Base-by-base conservation (phyloP, 306 rosid species). In the Carpinus viminea region DNA sequence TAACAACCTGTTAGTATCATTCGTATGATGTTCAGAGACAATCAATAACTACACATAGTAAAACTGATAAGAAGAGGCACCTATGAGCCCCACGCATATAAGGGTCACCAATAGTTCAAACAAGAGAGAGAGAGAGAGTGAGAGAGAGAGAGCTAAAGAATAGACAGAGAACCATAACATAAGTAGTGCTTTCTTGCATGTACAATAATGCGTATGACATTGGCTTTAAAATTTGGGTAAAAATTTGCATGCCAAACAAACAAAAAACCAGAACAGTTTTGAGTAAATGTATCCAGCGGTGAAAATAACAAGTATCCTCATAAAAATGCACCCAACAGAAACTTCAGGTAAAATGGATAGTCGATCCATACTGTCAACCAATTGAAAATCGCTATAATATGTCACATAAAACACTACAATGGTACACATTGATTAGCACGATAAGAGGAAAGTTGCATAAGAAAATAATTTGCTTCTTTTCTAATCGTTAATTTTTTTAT, bases 1-100 rank as follows among this genome's bases (percentile, higher is more conserved):
- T 92, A 82, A 96, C 99, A 84, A 96, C 99, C 98, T 96, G 85
- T 38, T 79, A 18, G 84, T 51, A 60, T 16, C 65, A 68, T 55
- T 83, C 0, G 71, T 76, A 75, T 64, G 56, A 76, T 53, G 70
- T 69, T 66, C 38, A 73, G 20, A 69, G 54, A 79, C 26, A 52
- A 47, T 15, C 62, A 52, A 36, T 8, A 75, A 18, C 36, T 70
- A 71, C 76, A 54, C 59, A 72, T 75, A 69, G 45, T 41, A 41
- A 41, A 41, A 41, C 45, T 41, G 45, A 41, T 16, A 68, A 11
- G 43, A 66, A 66, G 51, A 8, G 71, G 20, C 26, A 31, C 34
- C 13, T 36, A 72, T 72, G 53, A 52, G 8, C 21, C 3, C 36
- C 50, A 31, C 59, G 45, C 1, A 36, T 16, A 57, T 21, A 57